Evolutionary conservation across 805 yeast species (phyloP), one percentile per base, ranked within the genome.

Genomic region (Helenozyma rhizophorensis): DNA sequence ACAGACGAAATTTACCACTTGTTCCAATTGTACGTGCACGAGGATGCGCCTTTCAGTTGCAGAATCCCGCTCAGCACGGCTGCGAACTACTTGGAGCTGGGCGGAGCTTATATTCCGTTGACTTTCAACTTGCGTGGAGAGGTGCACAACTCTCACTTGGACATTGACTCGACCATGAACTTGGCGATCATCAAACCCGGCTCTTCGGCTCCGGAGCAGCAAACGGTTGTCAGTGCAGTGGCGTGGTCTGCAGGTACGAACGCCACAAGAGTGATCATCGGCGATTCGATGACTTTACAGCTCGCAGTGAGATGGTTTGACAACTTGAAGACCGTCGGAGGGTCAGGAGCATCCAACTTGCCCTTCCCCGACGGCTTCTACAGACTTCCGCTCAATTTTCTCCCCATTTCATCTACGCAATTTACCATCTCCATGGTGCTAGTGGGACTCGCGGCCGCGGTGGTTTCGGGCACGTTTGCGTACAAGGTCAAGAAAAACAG

Each of bases 41-140:
- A 83, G 51, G 93, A 83, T 52, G 78, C 73, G 7, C 93, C 93
- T 18, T 76, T 78, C 50, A 71, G 83, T 28, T 83, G 93, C 54
- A 63, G 81, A 34, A 44, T 80, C 8, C 82, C 83, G 3, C 54
- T 75, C 28, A 61, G 70, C 37, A 58, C 71, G 13, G 68, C 62
- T 29, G 60, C 60, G 23, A 58, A 63, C 34, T 59, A 64, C 25
- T 61, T 69, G 22, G 68, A 60, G 33, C 55, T 58, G 43, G 68
- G 68, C 6, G 69, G 70, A 2, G 72, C 74, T 6, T 60, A 51
- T 22, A 59, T 81, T 9, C 89, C 90, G 4, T 55, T 82, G 34
- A 70, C 76, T 6, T 67, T 83, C 51, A 74, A 76, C 45, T 60
- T 83, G 34, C 68, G 87, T 43, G 90, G 90, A 4, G 72, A 72